Evolutionary conservation across 257 asterid genomes (phyloP).

Genomic region (Lavandula angustifolia): DNA sequence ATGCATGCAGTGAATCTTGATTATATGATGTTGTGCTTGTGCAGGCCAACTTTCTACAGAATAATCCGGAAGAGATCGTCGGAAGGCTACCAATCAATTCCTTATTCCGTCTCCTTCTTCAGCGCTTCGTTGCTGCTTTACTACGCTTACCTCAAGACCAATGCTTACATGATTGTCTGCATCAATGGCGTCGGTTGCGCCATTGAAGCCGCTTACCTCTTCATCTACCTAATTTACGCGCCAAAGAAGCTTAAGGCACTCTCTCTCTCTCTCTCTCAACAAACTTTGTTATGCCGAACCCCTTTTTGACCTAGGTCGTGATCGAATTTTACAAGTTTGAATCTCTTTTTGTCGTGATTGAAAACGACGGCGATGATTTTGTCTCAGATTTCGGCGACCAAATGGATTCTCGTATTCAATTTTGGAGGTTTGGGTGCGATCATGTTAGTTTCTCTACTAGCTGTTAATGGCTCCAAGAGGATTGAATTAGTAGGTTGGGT

Average conservation of each 20-base stretch:
- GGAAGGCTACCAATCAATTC: slow-evolving; percentile 57
- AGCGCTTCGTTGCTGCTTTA: slow-evolving; percentile 61
- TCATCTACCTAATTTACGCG: slow-evolving; percentile 45
- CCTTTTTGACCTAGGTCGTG: too few relatives aligned
- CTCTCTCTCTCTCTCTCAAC: not conserved
- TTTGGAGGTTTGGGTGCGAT: slow-evolving; percentile 51
- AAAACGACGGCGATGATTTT: not conserved
- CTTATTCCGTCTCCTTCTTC: slow-evolving; percentile 58
- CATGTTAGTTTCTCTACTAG: slow-evolving; percentile 35
- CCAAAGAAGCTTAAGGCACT: slow-evolving; percentile 46
- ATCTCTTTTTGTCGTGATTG: not conserved
- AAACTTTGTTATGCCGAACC: slow-evolving; percentile 14
- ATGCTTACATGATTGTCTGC: slow-evolving; percentile 57
- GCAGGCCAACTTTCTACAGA: slow-evolving; percentile 63
- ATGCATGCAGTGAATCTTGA: not conserved
- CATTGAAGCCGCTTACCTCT: slow-evolving; percentile 50
- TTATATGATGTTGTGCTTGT: not conserved
- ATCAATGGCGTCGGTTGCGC: slow-evolving; percentile 59
- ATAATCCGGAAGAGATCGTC: slow-evolving; percentile 64
- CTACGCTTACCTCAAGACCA: slow-evolving; percentile 51
- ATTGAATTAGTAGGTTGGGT: slow-evolving; percentile 65
- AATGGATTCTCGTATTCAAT: slow-evolving; percentile 42
- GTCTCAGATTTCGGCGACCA: slow-evolving; percentile 46
- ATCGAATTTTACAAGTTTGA: too few relatives aligned
- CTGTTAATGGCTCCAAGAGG: slow-evolving; percentile 45